These are phyloP conservation scores for Solanum hybrid DNA, from an alignment of 305 asterid species.

Conservation along the genomic window DNA sequence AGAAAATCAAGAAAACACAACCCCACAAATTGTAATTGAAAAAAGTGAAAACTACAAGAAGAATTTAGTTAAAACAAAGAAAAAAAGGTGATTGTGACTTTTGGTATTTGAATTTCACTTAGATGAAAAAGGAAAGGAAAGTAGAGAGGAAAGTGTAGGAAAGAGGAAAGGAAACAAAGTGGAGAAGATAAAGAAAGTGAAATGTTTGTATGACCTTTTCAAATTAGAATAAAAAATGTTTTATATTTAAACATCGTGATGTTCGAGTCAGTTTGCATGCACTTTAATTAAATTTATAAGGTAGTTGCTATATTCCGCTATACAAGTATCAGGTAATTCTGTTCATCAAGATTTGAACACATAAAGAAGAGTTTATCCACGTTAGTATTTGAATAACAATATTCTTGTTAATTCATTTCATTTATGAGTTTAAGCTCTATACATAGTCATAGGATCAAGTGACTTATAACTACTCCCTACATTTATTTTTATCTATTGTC, in stretches of 20 bases:
- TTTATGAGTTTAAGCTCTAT: too few relatives aligned
- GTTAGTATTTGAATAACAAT: not conserved
- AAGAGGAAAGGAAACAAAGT: slow-evolving; percentile 14
- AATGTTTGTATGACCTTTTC: slow-evolving; percentile 12
- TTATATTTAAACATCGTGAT: not conserved
- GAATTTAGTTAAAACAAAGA: slow-evolving; percentile 1
- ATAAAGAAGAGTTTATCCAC: not conserved
- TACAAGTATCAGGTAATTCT: fast-evolving
- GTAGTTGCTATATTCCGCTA: fast-evolving
- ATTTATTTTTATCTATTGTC: too few relatives aligned
- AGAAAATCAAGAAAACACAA: not conserved
- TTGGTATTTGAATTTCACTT: not conserved
- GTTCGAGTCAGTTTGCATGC: not conserved
- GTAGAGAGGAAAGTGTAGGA: slow-evolving; percentile 10
- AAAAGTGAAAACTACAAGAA: not conserved
- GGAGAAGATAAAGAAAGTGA: slow-evolving; percentile 3
- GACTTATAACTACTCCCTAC: not conserved
- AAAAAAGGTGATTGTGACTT: not conserved
- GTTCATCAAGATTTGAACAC: not conserved
- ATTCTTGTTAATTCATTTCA: too few relatives aligned
- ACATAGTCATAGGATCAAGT: not conserved
- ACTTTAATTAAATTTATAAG: not conserved
- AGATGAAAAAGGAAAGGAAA: not conserved
- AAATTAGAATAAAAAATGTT: not conserved
- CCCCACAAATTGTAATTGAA: not conserved